Conservation (phyloP, 2,329 filamentous ascomycete genomes). For the Cyphellophora europaea region DNA sequence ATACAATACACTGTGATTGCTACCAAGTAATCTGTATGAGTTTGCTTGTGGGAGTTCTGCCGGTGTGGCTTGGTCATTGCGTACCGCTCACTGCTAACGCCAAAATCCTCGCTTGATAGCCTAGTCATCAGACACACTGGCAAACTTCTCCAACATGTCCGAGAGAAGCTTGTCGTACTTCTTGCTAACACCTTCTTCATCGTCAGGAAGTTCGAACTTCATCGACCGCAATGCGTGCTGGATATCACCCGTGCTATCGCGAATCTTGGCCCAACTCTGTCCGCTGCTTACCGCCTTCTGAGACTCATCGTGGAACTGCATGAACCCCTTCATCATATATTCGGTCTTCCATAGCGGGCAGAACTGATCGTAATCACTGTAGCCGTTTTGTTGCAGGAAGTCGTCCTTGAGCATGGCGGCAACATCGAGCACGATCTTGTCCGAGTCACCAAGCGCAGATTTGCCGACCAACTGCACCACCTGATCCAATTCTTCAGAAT, state of each 20-base stretch:
- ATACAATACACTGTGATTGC: too few species aligned
- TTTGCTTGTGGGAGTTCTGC: too few species aligned
- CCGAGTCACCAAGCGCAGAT: conserved; percentile 85
- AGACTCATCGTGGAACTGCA: conserved; percentile 94
- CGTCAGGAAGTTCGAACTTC: conserved; percentile 90
- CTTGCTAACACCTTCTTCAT: conserved; percentile 71
- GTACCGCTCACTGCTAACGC: background rate
- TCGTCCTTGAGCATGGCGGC: conserved; percentile 92
- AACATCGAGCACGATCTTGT: conserved; percentile 97
- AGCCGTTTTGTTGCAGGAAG: conserved; percentile 97
- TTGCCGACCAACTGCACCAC: conserved; percentile 98
- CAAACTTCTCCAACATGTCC: conserved; percentile 94
- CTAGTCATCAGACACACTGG: conserved; percentile 90
- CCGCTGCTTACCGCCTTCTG: conserved; percentile 92
- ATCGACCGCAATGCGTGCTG: conserved; percentile 78
- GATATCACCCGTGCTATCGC: conserved; percentile 80
- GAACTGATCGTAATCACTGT: conserved; percentile 98
- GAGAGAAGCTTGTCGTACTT: conserved; percentile 93
- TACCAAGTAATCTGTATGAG: too few species aligned
- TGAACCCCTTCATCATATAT: conserved; percentile 99
- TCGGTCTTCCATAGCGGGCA: conserved; percentile 99
- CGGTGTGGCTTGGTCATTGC: too few species aligned
- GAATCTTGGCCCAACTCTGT: conserved; percentile 83
- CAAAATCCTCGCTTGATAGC: conserved; percentile 1
- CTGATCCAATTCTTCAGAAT: conserved; percentile 95